Evolutionary conservation across 192 early-diverging fungal species (phyloP), one percentile per base, ranked within the genome.

Genomic region (Linnemannia exigua): DNA sequence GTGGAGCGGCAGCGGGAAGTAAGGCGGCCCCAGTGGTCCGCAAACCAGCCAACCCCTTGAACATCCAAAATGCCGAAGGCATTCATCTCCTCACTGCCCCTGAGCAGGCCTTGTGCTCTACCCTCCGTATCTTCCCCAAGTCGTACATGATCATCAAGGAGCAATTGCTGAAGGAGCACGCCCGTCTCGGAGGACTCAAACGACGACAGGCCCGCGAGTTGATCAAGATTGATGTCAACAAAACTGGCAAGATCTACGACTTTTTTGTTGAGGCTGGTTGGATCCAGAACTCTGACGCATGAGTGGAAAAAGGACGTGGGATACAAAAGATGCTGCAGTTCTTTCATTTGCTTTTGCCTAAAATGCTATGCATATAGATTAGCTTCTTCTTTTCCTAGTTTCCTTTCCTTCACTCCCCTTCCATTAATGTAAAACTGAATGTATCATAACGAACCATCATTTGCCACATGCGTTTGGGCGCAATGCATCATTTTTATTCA

Each of bases 121-220:
- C 89, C 9, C 84, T 99, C 66, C 93, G 97, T 44, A 93, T 99
- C 46, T 92, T 97, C 70, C 97, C 97, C 7, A 90, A 93, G 31
- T 94, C 97, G 11, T 99, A 99, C 72, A 86, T 99, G 67, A 94
- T 94, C 36, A 96, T 97, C 89, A 99, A 99, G 87, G 97, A 98
- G 61, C 93, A 95, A 8, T 89, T 98, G 66, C 88, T 99, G 47
- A 91, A 93, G 36, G 96, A 98, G 77, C 97, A 96, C 81, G 95
- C 94, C 9, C 92, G 91, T 28, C 81, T 87, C 12, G 89, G 88
- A 14, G 97, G 97, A 12, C 88, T 99, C 76, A 91, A 92, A 68
- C 90, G 96, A 67, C 91, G 95, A 66, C 93, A 95, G 74, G 95
- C 96, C 3, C 88, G 96, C n/a, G 91, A 95, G 66, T 81, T 99